These are phyloP conservation scores for Cystobasidium sp. DNA, from an alignment of 1,284 basidiomycete species.

Conservation along the genomic window DNA sequence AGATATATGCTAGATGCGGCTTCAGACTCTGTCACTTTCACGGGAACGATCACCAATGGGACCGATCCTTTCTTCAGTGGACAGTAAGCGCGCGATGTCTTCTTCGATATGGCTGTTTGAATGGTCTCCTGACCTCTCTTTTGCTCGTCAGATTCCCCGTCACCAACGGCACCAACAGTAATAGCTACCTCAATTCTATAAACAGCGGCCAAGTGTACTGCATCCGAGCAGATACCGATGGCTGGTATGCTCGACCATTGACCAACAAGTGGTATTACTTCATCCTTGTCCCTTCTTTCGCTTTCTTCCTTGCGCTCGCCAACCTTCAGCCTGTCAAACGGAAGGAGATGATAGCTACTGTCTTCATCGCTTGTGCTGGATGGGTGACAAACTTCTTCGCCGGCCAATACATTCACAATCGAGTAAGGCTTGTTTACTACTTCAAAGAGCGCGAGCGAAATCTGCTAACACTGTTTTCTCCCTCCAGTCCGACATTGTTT, in stretches of 20 bases:
- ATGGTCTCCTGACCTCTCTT: not conserved
- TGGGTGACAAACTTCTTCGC: constrained; percentile 63
- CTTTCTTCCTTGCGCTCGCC: constrained; percentile 70
- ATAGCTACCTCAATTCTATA: constrained; percentile 47
- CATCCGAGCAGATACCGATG: constrained; percentile 66
- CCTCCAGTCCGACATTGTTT: constrained; percentile 44
- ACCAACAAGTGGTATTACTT: constrained; percentile 68
- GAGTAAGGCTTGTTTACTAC: not conserved
- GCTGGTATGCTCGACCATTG: constrained; percentile 71
- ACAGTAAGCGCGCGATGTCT: not conserved
- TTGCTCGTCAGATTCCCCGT: constrained; percentile 63
- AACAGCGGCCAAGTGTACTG: constrained; percentile 62
- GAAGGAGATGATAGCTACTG: constrained; percentile 77
- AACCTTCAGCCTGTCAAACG: constrained; percentile 75
- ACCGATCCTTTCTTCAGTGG: constrained; percentile 8
- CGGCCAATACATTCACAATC: constrained; percentile 22
- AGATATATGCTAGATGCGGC: constrained; percentile 63
- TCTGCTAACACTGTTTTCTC: not conserved
- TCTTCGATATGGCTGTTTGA: not conserved
- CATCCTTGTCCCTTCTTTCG: constrained; percentile 78
- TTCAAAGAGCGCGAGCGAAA: constrained; percentile 40
- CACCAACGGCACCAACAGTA: constrained; percentile 61
- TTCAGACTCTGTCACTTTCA: constrained; percentile 66
- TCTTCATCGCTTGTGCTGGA: constrained; percentile 76
- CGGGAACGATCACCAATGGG: constrained; percentile 54